phyloP scores from a whole-genome alignment of 2,329 filamentous ascomycete species.

The Trichoderma koningiopsis region DNA sequence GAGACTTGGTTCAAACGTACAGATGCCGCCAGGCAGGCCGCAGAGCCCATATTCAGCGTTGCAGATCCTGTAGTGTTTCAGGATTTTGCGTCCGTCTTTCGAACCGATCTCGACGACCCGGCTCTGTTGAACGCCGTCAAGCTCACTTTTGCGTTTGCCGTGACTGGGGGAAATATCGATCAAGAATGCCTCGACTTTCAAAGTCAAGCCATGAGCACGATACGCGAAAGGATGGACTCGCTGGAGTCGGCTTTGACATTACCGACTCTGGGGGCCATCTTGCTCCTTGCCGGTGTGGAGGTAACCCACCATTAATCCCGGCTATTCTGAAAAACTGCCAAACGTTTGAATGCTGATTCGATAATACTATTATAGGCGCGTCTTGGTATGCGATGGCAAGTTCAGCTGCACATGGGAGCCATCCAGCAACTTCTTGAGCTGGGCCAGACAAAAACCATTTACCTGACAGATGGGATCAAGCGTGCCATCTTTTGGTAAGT shows the following conservation, averaged over 20 bases:
- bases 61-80: background rate
- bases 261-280: background rate
- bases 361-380: background rate
- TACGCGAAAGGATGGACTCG: background rate
- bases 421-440: background rate
- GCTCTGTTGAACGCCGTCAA: background rate
- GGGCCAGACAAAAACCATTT: background rate
- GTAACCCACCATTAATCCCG: background rate
- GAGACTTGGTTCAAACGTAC: background rate
- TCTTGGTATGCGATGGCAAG: background rate
- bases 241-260: background rate
- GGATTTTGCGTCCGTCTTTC: background rate
- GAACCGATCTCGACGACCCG: background rate
- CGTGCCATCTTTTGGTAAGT: background rate
- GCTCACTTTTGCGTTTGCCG: background rate
- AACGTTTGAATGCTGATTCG: background rate
- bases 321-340: background rate
- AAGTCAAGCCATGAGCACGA: background rate
- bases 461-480: background rate
- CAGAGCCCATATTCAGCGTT: background rate
- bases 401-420: background rate
- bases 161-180: background rate
- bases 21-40: background rate
- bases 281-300: background rate
- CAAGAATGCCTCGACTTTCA: background rate